phyloP scores from a whole-genome alignment of 2,329 filamentous ascomycete species.

The Pseudogymnoascus sp. region DNA sequence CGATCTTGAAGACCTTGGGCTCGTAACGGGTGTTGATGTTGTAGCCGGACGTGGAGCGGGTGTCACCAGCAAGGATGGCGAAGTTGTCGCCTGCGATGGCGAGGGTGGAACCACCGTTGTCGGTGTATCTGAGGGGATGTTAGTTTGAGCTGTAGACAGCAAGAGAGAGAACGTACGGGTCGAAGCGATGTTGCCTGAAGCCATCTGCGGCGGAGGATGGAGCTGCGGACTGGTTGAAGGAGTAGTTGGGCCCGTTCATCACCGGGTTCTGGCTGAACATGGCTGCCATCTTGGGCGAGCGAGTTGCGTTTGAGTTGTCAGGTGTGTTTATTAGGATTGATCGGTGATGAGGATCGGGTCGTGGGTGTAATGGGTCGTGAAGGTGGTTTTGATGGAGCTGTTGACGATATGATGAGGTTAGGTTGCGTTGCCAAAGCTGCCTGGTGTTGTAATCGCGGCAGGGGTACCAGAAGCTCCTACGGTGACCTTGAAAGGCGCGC shows the following conservation, averaged over 20 bases:
- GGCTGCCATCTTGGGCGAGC: conserved; percentile 45
- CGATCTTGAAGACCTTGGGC: conserved; percentile 96
- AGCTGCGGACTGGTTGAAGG: conserved; percentile 55
- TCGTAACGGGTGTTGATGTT: conserved; percentile 96
- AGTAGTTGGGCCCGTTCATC: conserved; percentile 64
- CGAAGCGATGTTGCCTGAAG: conserved; percentile 73
- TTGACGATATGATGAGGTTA: conserved; percentile 12
- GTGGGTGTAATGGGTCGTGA: conserved; percentile 5
- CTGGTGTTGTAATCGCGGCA: conserved; percentile 6
- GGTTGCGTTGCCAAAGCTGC: conserved; percentile 7
- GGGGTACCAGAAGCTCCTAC: conserved; percentile 1
- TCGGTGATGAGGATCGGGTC: conserved; percentile 11
- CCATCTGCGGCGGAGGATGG: conserved; percentile 43
- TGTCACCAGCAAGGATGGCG: conserved; percentile 94
- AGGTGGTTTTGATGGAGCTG: neutral
- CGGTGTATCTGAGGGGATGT: conserved; percentile 68
- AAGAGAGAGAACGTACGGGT: conserved; percentile 57
- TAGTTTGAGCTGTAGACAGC: conserved; percentile 11
- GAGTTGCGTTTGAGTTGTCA: neutral
- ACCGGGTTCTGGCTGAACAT: conserved; percentile 66
- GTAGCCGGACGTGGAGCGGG: conserved; percentile 90
- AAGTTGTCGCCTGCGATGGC: conserved; percentile 93
- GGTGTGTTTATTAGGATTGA: neutral
- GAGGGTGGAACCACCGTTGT: conserved; percentile 94
- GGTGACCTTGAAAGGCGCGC: conserved; percentile 4